phyloP scores from a whole-genome alignment of 306 rosid species.

The Abrus precatorius region DNA sequence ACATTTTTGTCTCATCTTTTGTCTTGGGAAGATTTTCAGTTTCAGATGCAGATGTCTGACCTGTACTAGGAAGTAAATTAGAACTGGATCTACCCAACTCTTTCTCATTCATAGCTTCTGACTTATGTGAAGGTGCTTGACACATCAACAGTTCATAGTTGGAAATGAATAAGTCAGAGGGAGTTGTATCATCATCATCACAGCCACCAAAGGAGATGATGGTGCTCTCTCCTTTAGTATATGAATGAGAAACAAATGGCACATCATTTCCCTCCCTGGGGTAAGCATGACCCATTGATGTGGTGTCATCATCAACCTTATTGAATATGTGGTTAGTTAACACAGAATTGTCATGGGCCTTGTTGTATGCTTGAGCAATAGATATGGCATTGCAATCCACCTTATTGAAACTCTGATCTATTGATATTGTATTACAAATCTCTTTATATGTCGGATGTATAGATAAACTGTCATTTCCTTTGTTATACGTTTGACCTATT shows the following conservation, averaged over 20 bases:
- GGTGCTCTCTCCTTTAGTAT: conserved; percentile 70
- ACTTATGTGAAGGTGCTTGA: conserved; percentile 49
- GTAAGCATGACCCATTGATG: conserved; percentile 50
- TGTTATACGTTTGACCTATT: conserved; percentile 59
- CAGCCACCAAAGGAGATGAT: conserved; percentile 83
- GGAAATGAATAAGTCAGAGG: conserved; percentile 56
- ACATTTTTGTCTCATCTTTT: conserved; percentile 64
- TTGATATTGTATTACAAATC: conserved; percentile 48
- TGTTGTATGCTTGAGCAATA: conserved; percentile 62
- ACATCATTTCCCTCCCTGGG: conserved; percentile 49
- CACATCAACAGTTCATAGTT: conserved; percentile 69
- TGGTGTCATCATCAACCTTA: conserved; percentile 51
- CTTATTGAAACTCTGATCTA: conserved; percentile 52
- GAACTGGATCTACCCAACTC: conserved; percentile 54
- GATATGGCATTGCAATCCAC: conserved; percentile 57
- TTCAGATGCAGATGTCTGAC: conserved; percentile 50
- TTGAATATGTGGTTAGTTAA: conserved; percentile 56
- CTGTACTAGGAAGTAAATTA: conserved; percentile 43
- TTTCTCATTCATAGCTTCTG: conserved; percentile 56
- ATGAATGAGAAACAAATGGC: conserved; percentile 56
- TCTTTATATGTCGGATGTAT: conserved; percentile 62
- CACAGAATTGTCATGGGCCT: conserved; percentile 51
- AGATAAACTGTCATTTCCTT: conserved; percentile 53
- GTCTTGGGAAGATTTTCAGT: conserved; percentile 54
- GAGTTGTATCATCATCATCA: conserved; percentile 59